Conservation (phyloP, 129 eudicot species). For the Scalesia atractyloides region DNA sequence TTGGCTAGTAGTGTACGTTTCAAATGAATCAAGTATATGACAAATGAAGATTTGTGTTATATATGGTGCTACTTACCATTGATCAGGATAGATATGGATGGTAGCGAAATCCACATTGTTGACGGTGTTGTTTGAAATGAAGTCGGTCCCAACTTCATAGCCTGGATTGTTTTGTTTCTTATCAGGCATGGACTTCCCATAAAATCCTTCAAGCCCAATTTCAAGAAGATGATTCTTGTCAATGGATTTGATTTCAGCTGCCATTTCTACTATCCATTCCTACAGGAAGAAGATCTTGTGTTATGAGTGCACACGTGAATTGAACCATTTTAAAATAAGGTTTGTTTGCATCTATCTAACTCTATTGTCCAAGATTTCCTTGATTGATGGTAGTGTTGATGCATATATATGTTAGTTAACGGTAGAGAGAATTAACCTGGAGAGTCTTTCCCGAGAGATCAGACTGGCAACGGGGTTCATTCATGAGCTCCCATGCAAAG, state of each 20-base stretch:
- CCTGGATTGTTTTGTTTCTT: conserved; percentile 41
- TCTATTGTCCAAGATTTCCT: neutral
- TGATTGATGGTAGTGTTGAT: too few species aligned
- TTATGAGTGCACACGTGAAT: neutral
- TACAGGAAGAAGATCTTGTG: neutral
- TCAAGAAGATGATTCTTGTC: conserved; percentile 50
- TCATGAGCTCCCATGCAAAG: conserved; percentile 71
- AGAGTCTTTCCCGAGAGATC: conserved; percentile 51
- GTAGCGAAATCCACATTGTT: conserved; percentile 44
- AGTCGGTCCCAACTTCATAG: conserved; percentile 46
- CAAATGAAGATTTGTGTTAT: neutral
- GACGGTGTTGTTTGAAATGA: conserved; percentile 35
- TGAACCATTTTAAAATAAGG: neutral
- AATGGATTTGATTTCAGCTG: conserved; percentile 47
- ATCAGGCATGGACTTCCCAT: conserved; percentile 39
- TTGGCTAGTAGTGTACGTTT: neutral
- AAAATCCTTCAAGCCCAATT: conserved; percentile 50
- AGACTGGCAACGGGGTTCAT: conserved; percentile 63
- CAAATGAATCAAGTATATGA: neutral
- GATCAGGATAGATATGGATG: conserved; percentile 51
- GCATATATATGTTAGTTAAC: neutral
- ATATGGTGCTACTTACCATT: conserved; percentile 23
- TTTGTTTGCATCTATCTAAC: neutral
- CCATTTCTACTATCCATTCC: conserved; percentile 48
- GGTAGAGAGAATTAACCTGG: conserved; percentile 30